Evolutionary conservation across 768 basidiomycete genomes (phyloP).

Genomic region (Mycena leptocephala): DNA sequence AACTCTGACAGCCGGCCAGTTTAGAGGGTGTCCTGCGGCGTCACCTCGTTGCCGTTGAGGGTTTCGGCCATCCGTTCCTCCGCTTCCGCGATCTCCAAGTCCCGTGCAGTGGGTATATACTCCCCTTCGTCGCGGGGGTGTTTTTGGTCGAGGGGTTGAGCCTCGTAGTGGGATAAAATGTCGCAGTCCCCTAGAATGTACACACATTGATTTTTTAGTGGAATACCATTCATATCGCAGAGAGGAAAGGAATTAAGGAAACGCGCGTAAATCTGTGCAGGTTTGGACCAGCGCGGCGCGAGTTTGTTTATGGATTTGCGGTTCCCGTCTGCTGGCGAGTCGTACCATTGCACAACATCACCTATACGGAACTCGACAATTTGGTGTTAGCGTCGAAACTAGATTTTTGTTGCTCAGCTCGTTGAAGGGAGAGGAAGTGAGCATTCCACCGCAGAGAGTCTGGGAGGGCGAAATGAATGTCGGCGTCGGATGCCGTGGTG

Average conservation of each 20-base stretch:
- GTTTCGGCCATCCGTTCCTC: slow-evolving; percentile 26
- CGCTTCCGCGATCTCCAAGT: slow-evolving; percentile 19
- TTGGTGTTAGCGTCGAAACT: slow-evolving; percentile 38
- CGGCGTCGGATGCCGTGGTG: slow-evolving; percentile 9
- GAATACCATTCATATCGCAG: slow-evolving; percentile 33
- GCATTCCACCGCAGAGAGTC: slow-evolving; percentile 39
- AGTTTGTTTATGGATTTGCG: slow-evolving; percentile 40
- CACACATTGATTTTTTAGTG: slow-evolving; percentile 27
- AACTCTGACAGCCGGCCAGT: slow-evolving; percentile 34
- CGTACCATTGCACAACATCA: slow-evolving; percentile 43
- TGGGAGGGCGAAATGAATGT: slow-evolving; percentile 40
- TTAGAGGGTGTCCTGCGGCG: slow-evolving; percentile 21
- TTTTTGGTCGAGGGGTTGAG: slow-evolving; percentile 32
- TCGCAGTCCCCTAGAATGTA: slow-evolving; percentile 34
- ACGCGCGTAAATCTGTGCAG: slow-evolving; percentile 23
- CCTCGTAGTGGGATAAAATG: slow-evolving; percentile 39
- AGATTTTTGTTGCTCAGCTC: slow-evolving; percentile 36
- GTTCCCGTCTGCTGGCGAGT: slow-evolving; percentile 30
- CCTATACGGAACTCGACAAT: slow-evolving; percentile 37
- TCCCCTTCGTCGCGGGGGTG: slow-evolving; percentile 27
- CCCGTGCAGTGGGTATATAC: slow-evolving; percentile 19
- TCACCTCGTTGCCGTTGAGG: neutral
- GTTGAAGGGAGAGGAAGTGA: slow-evolving; percentile 28
- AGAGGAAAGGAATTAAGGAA: slow-evolving; percentile 42
- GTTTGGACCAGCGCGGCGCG: slow-evolving; percentile 47